Base-by-base conservation (phyloP, 441 rosid species). In the Rhodomyrtus psidioides region DNA sequence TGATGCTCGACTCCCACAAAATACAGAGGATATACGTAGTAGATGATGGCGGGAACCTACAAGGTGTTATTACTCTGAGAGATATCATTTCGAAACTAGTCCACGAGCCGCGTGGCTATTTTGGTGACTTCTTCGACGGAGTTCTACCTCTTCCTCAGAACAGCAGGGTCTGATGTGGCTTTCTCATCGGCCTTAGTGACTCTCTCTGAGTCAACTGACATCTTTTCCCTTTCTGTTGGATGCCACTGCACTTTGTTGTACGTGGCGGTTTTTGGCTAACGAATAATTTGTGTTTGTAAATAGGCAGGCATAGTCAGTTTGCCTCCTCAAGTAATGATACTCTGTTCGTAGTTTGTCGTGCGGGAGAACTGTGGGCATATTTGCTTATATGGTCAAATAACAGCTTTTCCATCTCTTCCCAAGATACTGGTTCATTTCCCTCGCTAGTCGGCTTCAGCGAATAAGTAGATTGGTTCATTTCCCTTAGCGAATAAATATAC, bases 61-160 rank as follows among this genome's bases (percentile, higher is more conserved):
- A 95, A 92, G 99, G 99, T 15, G 96, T 95, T 55, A 93, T 96
- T 89, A 97, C 99, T 4, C 92, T 96, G 46, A 90, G 99, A 88
- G 99, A 96, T 92, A 95, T 97, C 82, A 96, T 97, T 76, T 93
- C 96, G 28, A 96, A 93, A 93, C 95, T 96, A 24, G 99, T 95
- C 70, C 96, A 97, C 21, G 99, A 97, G 87, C 99, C 99, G 15
- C 94, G 85, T 24, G 97, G 98, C 85, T 97, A 97, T 87, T 97
- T 97, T 51, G 99, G 99, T 7, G 98, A 97, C 90, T 97, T 97
- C 93, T 97, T 97, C 74, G 99, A 97, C 53, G 98, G 98, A 14
- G 95, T 96, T 53, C 83, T 95, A 81, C 99, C 99, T 7, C 90
- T 95, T 44, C 99, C 99, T 1, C 85, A 84, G 17, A 92, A 89